Percentiles rank a stretch among this genome's conserved stretches.
Conservation (phyloP, 2,329 filamentous ascomycete species). For the Sarocladium strictum region DNA sequence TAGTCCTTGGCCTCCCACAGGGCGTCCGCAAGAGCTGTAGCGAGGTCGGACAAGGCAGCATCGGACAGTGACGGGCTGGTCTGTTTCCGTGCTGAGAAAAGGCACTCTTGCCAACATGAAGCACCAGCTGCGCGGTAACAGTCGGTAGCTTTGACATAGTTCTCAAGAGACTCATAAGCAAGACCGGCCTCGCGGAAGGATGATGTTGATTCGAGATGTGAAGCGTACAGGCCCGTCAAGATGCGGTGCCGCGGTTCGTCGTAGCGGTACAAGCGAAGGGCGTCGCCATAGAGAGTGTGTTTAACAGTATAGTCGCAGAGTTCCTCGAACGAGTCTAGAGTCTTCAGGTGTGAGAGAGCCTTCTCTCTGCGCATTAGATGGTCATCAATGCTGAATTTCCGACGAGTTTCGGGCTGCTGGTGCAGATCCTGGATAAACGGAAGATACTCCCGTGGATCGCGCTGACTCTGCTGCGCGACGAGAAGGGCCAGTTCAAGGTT, state of each 20-base stretch:
- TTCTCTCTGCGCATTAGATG: conserved; percentile 72
- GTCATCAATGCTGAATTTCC: conserved; percentile 82
- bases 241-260: conserved; percentile 56
- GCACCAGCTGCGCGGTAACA: conserved; percentile 78
- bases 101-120: conserved; percentile 80
- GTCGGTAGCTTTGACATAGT: conserved; percentile 68
- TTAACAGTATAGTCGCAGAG: conserved; percentile 71
- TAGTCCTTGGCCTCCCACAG: conserved; percentile 83
- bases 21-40: conserved; percentile 68
- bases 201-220: conserved; percentile 67
- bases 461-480: conserved; percentile 92
- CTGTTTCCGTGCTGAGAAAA: conserved; percentile 69
- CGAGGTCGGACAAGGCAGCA: conserved; percentile 59
- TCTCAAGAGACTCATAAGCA: conserved; percentile 78
- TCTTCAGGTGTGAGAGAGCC: conserved; percentile 70
- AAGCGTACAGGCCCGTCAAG: conserved; percentile 74
- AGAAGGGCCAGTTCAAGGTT: conserved; percentile 84
- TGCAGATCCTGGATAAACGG: conserved; percentile 90
- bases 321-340: conserved; percentile 69
- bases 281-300: conserved; percentile 71
- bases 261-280: conserved; percentile 80
- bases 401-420: conserved; percentile 61
- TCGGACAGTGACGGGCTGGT: conserved; percentile 49
- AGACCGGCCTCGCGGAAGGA: conserved; percentile 82
- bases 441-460: conserved; percentile 90